These are phyloP conservation scores for Chaetomium globosum DNA, from an alignment of 2,329 filamentous ascomycete genomes.

Conservation along the genomic window DNA sequence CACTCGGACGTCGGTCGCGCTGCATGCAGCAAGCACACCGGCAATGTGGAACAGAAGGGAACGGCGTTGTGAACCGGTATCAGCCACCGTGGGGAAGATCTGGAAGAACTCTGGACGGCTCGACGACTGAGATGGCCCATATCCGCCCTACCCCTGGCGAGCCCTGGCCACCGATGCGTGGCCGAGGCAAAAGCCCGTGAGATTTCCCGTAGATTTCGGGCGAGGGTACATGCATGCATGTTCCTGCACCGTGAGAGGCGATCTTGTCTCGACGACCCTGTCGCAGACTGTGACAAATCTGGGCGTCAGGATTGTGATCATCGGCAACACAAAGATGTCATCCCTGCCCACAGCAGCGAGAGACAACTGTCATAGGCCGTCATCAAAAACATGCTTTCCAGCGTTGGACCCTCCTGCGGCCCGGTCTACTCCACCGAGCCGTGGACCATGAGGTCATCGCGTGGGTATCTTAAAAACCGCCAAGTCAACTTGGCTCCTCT, in stretches of 20 bases:
- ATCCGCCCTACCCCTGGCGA: constrained; percentile 1
- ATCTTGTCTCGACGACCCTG: constrained; percentile 11
- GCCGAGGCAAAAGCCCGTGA: neutral
- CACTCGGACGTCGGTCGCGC: neutral
- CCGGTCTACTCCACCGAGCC: constrained; percentile 16
- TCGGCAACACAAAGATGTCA: constrained; percentile 4
- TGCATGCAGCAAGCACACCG: neutral
- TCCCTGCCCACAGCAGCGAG: constrained; percentile 3
- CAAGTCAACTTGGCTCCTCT: constrained; percentile 8
- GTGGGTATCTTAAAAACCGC: constrained; percentile 16
- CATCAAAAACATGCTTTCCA: constrained; percentile 2
- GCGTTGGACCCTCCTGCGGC: constrained; percentile 17
- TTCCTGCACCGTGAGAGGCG: constrained; percentile 21
- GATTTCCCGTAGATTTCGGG: constrained; percentile 1
- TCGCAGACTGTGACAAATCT: constrained; percentile 23
- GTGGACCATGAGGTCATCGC: constrained; percentile 28
- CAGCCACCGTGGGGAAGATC: constrained; percentile 23
- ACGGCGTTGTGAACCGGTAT: constrained; percentile 13
- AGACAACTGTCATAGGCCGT: constrained; percentile 15
- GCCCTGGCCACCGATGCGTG: neutral
- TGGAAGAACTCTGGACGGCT: neutral
- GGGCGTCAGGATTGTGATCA: constrained; percentile 25
- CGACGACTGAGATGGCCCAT: neutral
- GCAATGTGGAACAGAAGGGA: constrained; percentile 23
- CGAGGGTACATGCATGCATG: neutral